Evolutionary conservation across 225 moss, liverwort and hornwort species (phyloP).

Genomic region (Climacium dendroides): DNA sequence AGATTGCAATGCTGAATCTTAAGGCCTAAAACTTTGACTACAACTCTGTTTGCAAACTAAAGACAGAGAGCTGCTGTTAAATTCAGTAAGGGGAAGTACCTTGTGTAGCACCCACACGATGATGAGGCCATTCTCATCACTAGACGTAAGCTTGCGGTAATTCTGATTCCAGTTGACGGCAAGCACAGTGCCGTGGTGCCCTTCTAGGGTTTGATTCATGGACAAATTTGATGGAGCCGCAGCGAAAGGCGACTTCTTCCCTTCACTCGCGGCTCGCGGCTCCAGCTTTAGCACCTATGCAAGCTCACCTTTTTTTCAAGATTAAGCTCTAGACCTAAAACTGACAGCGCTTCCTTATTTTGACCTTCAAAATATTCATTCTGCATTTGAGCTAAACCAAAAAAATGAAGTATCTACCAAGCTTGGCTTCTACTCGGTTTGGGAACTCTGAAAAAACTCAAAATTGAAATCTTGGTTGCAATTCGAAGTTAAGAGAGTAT

Average conservation of each 20-base stretch:
- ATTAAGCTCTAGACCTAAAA: not conserved
- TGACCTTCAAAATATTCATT: not conserved
- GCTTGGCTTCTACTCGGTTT: not conserved
- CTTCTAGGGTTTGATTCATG: conserved; percentile 98
- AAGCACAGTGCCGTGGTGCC: conserved; percentile 67
- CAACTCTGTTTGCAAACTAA: not conserved
- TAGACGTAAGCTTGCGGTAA: conserved; percentile 86
- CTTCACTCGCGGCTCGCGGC: conserved; percentile 19
- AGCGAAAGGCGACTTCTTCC: conserved; percentile 16
- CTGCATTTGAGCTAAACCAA: not conserved
- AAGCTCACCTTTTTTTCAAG: not conserved
- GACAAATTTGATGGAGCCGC: conserved; percentile 56
- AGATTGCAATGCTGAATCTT: not conserved
- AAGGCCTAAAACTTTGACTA: too few species aligned
- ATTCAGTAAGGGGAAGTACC: conserved; percentile 14
- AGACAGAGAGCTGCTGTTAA: not conserved
- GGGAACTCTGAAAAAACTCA: not conserved
- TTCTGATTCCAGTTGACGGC: conserved; percentile 87
- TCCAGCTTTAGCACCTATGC: conserved; percentile 75
- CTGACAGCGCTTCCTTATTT: not conserved
- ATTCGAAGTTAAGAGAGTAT: not conserved
- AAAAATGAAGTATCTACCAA: not conserved
- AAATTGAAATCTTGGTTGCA: not conserved
- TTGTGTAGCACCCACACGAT: conserved; percentile 96
- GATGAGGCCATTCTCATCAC: conserved; percentile 82